Percentiles rank a stretch among this genome's conserved stretches.
Evolutionary conservation across 495 filamentous ascomycete genomes (phyloP).

Genomic region (Entonaema liquescens): DNA sequence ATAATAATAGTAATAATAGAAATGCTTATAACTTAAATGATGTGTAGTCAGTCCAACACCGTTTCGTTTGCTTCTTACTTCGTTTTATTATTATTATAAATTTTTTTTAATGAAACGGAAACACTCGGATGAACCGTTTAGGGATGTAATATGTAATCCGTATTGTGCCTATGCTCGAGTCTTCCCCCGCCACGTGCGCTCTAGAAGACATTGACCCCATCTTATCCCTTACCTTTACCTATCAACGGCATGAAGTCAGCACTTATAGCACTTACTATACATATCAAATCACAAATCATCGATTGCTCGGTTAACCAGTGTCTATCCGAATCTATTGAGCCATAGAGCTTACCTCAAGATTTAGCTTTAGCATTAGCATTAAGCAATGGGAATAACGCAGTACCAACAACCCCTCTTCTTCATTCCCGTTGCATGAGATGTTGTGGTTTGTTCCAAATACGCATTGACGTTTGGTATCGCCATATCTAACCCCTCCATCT

Average conservation of each 20-base stretch:
- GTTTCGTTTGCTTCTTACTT: neutral
- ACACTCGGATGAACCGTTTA: constrained; percentile 3
- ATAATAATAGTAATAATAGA: neutral
- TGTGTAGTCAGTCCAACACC: neutral
- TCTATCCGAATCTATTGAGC: constrained; percentile 2
- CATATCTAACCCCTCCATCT: constrained; percentile 25
- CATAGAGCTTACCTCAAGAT: constrained; percentile 11
- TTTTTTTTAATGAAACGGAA: constrained; percentile 21
- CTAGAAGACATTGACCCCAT: neutral
- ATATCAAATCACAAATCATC: constrained; percentile 8
- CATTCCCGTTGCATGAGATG: constrained; percentile 4
- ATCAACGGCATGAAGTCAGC: constrained; percentile 14
- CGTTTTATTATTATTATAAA: no score
- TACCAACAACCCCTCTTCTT: constrained; percentile 16
- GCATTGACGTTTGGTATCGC: constrained; percentile 22
- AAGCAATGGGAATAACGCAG: constrained; percentile 14
- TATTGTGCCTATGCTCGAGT: constrained; percentile 10
- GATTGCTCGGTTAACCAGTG: constrained; percentile 16
- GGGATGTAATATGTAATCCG: constrained; percentile 7
- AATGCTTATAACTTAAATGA: constrained; percentile 7
- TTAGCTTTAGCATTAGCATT: constrained; percentile 9
- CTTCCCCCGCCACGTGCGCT: constrained; percentile 28
- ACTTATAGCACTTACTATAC: constrained; percentile 14
- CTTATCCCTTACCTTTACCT: constrained; percentile 5
- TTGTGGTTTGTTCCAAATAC: constrained; percentile 28